phyloP scores from a whole-genome alignment of 208 protist species.

The Wallacemonas sp. region DNA sequence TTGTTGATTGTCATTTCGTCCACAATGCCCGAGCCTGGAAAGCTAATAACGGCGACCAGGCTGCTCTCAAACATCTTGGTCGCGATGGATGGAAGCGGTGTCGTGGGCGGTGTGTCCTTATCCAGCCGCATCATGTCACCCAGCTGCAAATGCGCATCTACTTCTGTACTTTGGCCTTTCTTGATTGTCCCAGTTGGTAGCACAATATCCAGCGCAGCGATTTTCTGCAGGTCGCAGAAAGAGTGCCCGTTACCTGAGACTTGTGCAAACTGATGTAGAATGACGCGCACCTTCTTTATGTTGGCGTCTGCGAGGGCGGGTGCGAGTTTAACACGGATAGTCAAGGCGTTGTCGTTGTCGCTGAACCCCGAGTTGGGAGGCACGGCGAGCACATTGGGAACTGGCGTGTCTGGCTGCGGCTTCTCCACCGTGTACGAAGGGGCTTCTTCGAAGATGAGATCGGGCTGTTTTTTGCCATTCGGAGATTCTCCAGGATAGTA shows the following conservation, averaged over 20 bases:
- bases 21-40: slow-evolving; percentile 18
- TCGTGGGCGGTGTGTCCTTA: neutral
- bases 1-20: slow-evolving; percentile 22
- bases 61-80: slow-evolving; percentile 27
- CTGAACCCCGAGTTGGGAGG: slow-evolving; percentile 10
- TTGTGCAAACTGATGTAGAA: slow-evolving; percentile 24
- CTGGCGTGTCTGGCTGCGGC: neutral
- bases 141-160: slow-evolving; percentile 2
- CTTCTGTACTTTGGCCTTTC: neutral
- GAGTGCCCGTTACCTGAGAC: slow-evolving; percentile 18
- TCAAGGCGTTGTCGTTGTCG: slow-evolving; percentile 14
- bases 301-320: neutral
- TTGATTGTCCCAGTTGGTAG: slow-evolving; percentile 1
- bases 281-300: slow-evolving; percentile 23
- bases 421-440: neutral
- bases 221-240: slow-evolving; percentile 1
- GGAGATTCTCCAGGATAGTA: neutral
- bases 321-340: neutral
- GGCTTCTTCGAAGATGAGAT: slow-evolving; percentile 4
- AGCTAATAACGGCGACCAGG: slow-evolving; percentile 19
- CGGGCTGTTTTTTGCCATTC: slow-evolving; percentile 5
- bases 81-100: slow-evolving; percentile 23
- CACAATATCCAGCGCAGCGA: slow-evolving; percentile 10
- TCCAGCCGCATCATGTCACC: neutral
- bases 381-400: slow-evolving; percentile 8